Evolutionary conservation across 2,329 filamentous ascomycete species (phyloP).

Genomic region (Pseudogymnoascus destructans): DNA sequence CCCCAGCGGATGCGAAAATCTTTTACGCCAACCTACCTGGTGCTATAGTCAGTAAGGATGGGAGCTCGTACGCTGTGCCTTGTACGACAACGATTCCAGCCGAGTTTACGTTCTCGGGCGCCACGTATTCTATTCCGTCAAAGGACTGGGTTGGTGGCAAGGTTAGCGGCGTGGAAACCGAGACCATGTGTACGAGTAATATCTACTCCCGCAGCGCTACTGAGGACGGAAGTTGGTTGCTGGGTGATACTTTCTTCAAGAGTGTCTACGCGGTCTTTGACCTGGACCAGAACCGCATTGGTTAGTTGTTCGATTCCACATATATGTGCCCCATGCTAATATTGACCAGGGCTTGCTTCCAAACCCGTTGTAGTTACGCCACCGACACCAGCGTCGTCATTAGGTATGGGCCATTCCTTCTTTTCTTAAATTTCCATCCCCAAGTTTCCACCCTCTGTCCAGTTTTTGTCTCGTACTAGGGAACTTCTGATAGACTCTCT

Average conservation of each 20-base stretch:
- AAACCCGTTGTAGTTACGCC: conserved; percentile 12
- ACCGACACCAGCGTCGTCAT: conserved; percentile 13
- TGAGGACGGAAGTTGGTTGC: conserved; percentile 50
- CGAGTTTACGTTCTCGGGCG: conserved; percentile 53
- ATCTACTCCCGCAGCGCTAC: conserved; percentile 62
- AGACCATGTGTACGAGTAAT: conserved; percentile 50
- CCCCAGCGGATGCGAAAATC: conserved; percentile 48
- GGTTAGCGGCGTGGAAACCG: conserved; percentile 19
- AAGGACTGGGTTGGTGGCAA: conserved; percentile 54
- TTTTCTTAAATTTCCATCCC: neutral
- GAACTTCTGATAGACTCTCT: neutral
- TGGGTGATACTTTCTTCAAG: conserved; percentile 77
- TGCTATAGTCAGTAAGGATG: conserved; percentile 39
- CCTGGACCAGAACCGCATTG: conserved; percentile 51
- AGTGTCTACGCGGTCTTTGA: conserved; percentile 85
- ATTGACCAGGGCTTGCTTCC: conserved; percentile 16
- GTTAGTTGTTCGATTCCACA: conserved; percentile 29
- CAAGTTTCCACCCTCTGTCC: neutral
- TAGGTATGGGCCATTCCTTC: neutral
- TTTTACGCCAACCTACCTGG: conserved; percentile 53
- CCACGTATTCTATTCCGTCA: conserved; percentile 51
- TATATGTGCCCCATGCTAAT: conserved; percentile 11
- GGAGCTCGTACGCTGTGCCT: conserved; percentile 56
- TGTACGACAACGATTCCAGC: conserved; percentile 52
- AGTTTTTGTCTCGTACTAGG: conserved; percentile 2